Evolutionary conservation across 768 basidiomycete genomes (phyloP).

Genomic region (Aureoboletus auriporus): DNA sequence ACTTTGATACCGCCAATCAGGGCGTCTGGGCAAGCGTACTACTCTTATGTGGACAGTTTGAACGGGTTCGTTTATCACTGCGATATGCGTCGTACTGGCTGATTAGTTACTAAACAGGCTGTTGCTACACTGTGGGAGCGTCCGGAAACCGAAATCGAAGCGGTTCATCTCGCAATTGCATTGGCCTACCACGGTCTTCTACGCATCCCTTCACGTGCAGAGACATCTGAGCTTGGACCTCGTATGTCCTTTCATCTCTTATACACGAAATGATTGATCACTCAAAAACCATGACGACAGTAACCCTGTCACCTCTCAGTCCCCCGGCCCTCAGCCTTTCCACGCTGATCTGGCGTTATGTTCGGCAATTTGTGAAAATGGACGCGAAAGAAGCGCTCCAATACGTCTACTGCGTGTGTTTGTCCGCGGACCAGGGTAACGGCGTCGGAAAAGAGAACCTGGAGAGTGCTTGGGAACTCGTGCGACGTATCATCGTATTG

Average conservation of each 20-base stretch:
- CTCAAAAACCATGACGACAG: constrained; percentile 33
- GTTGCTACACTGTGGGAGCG: constrained; percentile 88
- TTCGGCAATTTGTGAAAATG: constrained; percentile 87
- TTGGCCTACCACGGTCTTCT: constrained; percentile 91
- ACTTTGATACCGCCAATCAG: constrained; percentile 65
- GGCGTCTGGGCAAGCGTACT: constrained; percentile 82
- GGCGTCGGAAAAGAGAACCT: constrained; percentile 82
- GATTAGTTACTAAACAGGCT: constrained; percentile 47
- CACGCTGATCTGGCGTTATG: constrained; percentile 87
- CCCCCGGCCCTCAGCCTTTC: constrained; percentile 77
- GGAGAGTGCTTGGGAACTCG: constrained; percentile 76
- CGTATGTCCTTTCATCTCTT: constrained; percentile 43
- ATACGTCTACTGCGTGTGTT: constrained; percentile 85
- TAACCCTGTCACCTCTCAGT: constrained; percentile 62
- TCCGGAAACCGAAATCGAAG: constrained; percentile 84
- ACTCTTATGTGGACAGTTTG: constrained; percentile 91
- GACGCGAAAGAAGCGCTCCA: constrained; percentile 93
- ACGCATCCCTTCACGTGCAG: constrained; percentile 74
- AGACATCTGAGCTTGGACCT: constrained; percentile 81
- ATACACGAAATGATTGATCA: neutral
- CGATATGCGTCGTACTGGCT: neutral
- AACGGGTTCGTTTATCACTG: constrained; percentile 54
- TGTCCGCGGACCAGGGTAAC: constrained; percentile 67
- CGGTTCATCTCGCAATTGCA: constrained; percentile 89
- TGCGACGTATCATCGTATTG: constrained; percentile 71